Evolutionary conservation across 208 protist genomes (phyloP).

Genomic region (Leishmania aethiopica): DNA sequence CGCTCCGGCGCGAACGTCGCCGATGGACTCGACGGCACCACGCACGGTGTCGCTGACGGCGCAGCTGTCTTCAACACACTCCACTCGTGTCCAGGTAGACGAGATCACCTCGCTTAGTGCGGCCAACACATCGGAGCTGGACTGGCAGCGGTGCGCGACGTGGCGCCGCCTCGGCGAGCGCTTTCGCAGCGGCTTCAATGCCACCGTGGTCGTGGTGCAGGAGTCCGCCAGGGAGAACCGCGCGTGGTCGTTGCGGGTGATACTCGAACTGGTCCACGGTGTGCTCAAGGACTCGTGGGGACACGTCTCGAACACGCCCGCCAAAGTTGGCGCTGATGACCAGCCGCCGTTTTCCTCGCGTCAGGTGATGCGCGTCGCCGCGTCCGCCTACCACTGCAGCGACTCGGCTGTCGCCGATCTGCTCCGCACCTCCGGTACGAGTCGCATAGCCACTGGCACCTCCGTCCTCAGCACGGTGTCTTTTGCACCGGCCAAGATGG

Average conservation of each 20-base stretch:
- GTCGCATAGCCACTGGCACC: conserved; percentile 2
- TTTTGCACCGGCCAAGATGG: conserved; percentile 10
- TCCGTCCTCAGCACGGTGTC: background rate
- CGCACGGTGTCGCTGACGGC: conserved; percentile 13
- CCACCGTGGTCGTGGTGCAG: conserved; percentile 25
- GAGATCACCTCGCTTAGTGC: conserved; percentile 22
- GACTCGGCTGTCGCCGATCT: conserved; percentile 23
- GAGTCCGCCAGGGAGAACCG: conserved; percentile 4
- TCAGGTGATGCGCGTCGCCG: conserved; percentile 26
- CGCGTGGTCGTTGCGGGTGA: conserved; percentile 19
- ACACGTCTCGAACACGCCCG: background rate
- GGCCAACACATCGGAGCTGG: background rate
- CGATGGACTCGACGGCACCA: background rate
- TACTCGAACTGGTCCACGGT: conserved; percentile 20
- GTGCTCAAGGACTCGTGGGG: conserved; percentile 16
- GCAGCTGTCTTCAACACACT: conserved; percentile 13
- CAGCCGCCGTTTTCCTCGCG: background rate
- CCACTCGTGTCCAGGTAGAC: conserved; percentile 1
- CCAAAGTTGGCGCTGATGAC: background rate
- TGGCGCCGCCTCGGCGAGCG: conserved; percentile 14
- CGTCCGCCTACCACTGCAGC: conserved; percentile 30
- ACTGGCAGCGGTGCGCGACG: conserved; percentile 7
- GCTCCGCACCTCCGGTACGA: conserved; percentile 15
- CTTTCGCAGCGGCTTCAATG: conserved; percentile 18
- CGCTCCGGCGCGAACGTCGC: background rate